Evolutionary conservation across 2,329 filamentous ascomycete species (phyloP).

Genomic region (Hypoxylon sp.): DNA sequence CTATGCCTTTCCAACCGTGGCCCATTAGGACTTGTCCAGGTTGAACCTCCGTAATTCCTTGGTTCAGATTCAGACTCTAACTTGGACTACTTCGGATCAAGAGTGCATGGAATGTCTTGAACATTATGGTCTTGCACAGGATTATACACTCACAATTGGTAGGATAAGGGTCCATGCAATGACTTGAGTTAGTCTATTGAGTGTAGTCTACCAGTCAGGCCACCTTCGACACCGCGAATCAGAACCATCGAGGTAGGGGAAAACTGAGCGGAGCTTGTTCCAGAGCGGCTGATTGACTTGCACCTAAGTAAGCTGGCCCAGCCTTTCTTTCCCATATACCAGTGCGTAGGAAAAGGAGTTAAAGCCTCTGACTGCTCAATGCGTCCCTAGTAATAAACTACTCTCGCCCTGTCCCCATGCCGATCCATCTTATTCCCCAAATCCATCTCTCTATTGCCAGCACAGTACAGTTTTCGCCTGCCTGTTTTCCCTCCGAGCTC

Average conservation of each 20-base stretch:
- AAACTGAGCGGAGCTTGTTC: conserved; percentile 5
- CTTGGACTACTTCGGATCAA: neutral
- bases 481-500: neutral
- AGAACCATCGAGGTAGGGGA: conserved; percentile 1
- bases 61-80: neutral
- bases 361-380: neutral
- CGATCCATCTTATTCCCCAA: neutral
- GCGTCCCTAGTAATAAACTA: neutral
- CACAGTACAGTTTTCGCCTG: neutral
- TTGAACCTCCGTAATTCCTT: neutral
- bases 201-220: conserved; percentile 20
- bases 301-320: neutral
- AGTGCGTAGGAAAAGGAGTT: neutral
- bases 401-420: neutral
- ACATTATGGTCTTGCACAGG: too few species aligned
- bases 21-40: neutral
- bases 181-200: conserved; percentile 28
- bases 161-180: neutral
- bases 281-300: neutral
- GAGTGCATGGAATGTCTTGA: neutral
- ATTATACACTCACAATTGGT: neutral
- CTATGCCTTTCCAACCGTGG: neutral
- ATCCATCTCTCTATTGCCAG: conserved; percentile 13
- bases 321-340: neutral
- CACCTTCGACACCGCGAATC: neutral